Evolutionary conservation across 2,329 filamentous ascomycete genomes (phyloP).

Genomic region (Claviceps fusiformis): DNA sequence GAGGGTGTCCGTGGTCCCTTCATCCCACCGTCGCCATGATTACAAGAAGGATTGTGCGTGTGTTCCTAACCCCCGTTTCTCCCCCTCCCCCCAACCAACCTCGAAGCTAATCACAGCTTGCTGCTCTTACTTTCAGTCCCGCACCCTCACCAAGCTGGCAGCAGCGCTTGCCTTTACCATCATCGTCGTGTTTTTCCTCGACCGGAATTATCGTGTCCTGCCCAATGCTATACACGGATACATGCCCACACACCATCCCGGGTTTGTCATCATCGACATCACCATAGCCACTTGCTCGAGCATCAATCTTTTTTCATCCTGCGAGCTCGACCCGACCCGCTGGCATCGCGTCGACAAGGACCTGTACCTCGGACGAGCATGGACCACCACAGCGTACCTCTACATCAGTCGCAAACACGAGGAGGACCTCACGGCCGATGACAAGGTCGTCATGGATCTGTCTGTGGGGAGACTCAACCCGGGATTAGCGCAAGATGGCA

Average conservation of each 20-base stretch:
- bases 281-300: conserved; percentile 63
- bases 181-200: conserved; percentile 65
- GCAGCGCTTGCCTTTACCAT: conserved; percentile 52
- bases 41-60: conserved; percentile 24
- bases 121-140: conserved; percentile 31
- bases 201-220: conserved; percentile 77
- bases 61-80: too few relatives aligned
- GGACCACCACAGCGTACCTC: conserved; percentile 65
- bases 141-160: conserved; percentile 63
- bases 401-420: conserved; percentile 76
- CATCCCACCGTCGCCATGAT: conserved; percentile 11
- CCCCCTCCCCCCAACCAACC: neutral
- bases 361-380: conserved; percentile 62
- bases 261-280: conserved; percentile 75
- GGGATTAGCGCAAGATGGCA: conserved; percentile 10
- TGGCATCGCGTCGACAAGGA: conserved; percentile 89
- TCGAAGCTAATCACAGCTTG: neutral
- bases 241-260: conserved; percentile 73
- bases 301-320: conserved; percentile 61
- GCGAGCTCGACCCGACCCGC: conserved; percentile 52
- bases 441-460: conserved; percentile 70
- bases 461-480: conserved; percentile 63
- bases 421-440: conserved; percentile 60
- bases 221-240: conserved; percentile 76
- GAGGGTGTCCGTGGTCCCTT: neutral